These are phyloP conservation scores for Rhamnella rubrinervis DNA, from an alignment of 331 rosid genomes.

Conservation along the genomic window DNA sequence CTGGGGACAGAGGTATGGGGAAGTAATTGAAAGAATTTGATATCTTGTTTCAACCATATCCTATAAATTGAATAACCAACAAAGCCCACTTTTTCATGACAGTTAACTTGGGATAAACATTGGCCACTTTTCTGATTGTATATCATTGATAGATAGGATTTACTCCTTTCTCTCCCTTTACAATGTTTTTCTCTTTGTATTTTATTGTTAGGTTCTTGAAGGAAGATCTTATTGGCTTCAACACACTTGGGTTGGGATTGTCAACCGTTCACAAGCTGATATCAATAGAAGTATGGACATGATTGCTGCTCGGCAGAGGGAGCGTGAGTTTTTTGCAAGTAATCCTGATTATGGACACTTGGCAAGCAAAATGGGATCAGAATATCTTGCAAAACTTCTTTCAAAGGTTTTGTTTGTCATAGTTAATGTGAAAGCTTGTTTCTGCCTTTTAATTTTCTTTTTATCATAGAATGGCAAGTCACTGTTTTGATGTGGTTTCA, in stretches of 20 bases:
- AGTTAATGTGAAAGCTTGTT: constrained; percentile 4
- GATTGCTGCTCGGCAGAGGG: constrained; percentile 54
- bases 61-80: neutral
- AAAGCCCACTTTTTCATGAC: neutral
- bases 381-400: constrained; percentile 63
- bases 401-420: constrained; percentile 45
- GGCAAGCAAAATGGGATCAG: constrained; percentile 62
- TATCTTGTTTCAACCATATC: neutral
- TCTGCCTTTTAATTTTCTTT: constrained; percentile 1
- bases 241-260: constrained; percentile 74
- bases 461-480: neutral
- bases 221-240: constrained; percentile 60
- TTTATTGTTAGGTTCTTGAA: constrained; percentile 51
- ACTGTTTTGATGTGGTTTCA: constrained; percentile 29
- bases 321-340: constrained; percentile 48
- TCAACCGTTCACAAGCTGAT: constrained; percentile 68
- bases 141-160: neutral
- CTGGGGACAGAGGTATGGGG: neutral
- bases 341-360: constrained; percentile 54
- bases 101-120: neutral
- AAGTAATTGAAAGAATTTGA: neutral
- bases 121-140: neutral
- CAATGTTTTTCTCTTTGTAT: constrained; percentile 8
- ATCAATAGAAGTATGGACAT: constrained; percentile 55
- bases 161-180: neutral